Evolutionary conservation across 495 filamentous ascomycete species (phyloP).

Genomic region (Trichoderma asperelloides): DNA sequence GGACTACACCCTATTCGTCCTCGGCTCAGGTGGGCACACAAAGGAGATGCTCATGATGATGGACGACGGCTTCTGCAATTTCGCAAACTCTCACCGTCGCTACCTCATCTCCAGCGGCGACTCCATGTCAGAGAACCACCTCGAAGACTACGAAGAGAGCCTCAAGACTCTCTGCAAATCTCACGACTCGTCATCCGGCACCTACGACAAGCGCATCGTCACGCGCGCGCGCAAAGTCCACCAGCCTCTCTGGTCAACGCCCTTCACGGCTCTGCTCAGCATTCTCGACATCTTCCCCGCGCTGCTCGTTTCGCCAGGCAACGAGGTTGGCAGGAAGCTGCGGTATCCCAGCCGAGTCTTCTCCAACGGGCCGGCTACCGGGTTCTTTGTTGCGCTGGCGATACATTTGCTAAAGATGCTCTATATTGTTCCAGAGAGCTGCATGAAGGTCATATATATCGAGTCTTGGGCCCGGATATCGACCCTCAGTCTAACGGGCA

Average conservation of each 20-base stretch:
- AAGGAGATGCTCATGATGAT: slow-evolving; percentile 86
- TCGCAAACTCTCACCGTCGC: slow-evolving; percentile 56
- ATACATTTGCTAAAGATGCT: slow-evolving; percentile 59
- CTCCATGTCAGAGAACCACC: slow-evolving; percentile 46
- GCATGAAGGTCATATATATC: slow-evolving; percentile 63
- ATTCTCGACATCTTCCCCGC: slow-evolving; percentile 42
- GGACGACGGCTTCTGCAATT: slow-evolving; percentile 32
- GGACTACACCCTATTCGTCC: slow-evolving; percentile 64
- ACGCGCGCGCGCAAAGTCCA: slow-evolving; percentile 68
- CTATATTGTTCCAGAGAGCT: slow-evolving; percentile 27
- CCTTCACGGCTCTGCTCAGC: slow-evolving; percentile 40
- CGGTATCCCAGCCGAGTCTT: slow-evolving; percentile 54
- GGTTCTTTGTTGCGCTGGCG: slow-evolving; percentile 66
- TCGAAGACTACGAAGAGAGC: slow-evolving; percentile 25
- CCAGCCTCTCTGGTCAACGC: slow-evolving; percentile 63
- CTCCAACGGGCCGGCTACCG: slow-evolving; percentile 83
- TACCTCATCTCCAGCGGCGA: slow-evolving; percentile 78
- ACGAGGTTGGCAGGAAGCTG: slow-evolving; percentile 22
- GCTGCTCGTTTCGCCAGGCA: slow-evolving; percentile 22
- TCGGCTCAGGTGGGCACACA: slow-evolving; percentile 91
- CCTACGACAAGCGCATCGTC: slow-evolving; percentile 48
- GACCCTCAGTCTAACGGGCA: slow-evolving; percentile 71
- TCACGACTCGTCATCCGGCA: background rate
- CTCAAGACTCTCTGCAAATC: slow-evolving; percentile 13
- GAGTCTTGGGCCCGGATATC: slow-evolving; percentile 86